phyloP scores from a whole-genome alignment of 306 rosid species.

The Carpinus viminea region DNA sequence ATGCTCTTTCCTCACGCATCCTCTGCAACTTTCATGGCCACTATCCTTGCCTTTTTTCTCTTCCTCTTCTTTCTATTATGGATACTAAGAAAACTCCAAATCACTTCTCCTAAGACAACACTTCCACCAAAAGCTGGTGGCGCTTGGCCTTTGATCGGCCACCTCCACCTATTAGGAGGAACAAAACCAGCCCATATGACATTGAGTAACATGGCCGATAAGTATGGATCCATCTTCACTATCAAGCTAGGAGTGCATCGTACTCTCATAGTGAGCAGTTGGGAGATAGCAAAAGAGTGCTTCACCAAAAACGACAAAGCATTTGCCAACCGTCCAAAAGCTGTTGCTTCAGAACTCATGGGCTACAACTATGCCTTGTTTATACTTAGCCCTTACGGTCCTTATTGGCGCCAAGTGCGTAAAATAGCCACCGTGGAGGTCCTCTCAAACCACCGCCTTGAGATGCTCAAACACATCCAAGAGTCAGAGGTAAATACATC shows the following conservation, averaged over 20 bases:
- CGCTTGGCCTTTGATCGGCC: constrained; percentile 22
- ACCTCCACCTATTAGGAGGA: constrained; percentile 24
- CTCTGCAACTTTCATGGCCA: not conserved
- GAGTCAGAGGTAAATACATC: constrained; percentile 25
- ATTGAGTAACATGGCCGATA: constrained; percentile 26
- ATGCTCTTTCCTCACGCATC: not conserved
- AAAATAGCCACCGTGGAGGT: constrained; percentile 26
- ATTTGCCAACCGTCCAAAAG: constrained; percentile 31
- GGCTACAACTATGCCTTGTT: constrained; percentile 24
- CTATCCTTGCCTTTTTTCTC: not conserved
- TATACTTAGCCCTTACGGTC: constrained; percentile 30
- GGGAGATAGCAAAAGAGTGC: no score
- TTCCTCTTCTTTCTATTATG: not conserved
- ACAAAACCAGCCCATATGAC: not conserved
- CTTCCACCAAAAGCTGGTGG: constrained; percentile 2
- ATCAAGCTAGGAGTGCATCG: no score
- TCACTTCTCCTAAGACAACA: not conserved
- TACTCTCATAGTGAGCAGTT: no score
- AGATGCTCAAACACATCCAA: constrained; percentile 20
- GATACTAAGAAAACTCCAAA: not conserved
- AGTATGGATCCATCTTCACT: constrained; percentile 14
- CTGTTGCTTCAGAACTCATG: constrained; percentile 12
- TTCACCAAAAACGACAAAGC: constrained; percentile 13
- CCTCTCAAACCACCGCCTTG: constrained; percentile 25
- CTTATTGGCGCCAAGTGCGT: constrained; percentile 27